Conservation (phyloP, 1,284 basidiomycete genomes). For the Moesziomyces aphidis region DNA sequence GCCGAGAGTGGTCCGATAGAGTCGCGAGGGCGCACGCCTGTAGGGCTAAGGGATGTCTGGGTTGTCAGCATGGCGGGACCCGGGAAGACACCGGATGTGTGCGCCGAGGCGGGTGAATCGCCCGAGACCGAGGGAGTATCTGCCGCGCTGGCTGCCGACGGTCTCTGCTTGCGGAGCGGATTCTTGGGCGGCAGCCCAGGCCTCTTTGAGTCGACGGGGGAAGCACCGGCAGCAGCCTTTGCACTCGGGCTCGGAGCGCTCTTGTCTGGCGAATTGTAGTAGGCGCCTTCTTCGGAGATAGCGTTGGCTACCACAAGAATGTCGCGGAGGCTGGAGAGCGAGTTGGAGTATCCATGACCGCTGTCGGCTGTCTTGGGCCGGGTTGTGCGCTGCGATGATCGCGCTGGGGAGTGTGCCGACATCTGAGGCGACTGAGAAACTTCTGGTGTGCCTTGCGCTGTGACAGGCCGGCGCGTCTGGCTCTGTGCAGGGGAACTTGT, state of each 20-base stretch:
- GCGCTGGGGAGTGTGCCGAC: neutral
- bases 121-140: slow-evolving; percentile 20
- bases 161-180: slow-evolving; percentile 42
- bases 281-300: slow-evolving; percentile 34
- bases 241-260: slow-evolving; percentile 1
- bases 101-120: slow-evolving; percentile 22
- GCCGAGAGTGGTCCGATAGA: slow-evolving; percentile 7
- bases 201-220: slow-evolving; percentile 12
- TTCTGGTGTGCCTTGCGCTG: slow-evolving; percentile 16
- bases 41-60: slow-evolving; percentile 5
- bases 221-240: neutral
- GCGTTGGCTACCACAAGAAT: slow-evolving; percentile 32
- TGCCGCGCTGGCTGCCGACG: slow-evolving; percentile 19
- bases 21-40: neutral
- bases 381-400: slow-evolving; percentile 8
- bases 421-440: slow-evolving; percentile 6
- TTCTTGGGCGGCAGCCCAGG: slow-evolving; percentile 50
- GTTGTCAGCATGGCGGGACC: slow-evolving; percentile 10
- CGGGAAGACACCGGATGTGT: slow-evolving; percentile 17
- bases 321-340: slow-evolving; percentile 35
- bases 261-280: slow-evolving; percentile 35
- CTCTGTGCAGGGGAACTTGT: slow-evolving; percentile 31
- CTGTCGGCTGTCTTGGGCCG: slow-evolving; percentile 34
- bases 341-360: slow-evolving; percentile 25
- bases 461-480: slow-evolving; percentile 11